phyloP scores from a whole-genome alignment of 164 flowering plant species.

The Liquidambar formosana region DNA sequence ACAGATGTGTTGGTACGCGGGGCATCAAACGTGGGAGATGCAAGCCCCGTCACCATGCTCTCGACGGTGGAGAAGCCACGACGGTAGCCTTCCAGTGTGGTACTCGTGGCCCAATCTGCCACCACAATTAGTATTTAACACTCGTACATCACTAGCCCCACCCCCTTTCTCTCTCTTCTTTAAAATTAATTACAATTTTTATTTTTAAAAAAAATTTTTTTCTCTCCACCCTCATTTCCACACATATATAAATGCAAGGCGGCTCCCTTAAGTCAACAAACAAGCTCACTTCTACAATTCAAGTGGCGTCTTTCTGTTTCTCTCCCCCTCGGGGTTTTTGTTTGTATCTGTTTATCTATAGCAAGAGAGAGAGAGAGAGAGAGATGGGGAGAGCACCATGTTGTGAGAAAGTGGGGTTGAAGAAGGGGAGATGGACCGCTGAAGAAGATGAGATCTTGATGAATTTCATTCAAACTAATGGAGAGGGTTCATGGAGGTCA shows the following conservation, averaged over 20 bases:
- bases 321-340: no score
- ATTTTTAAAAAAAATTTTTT: background rate
- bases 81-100: background rate
- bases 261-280: background rate
- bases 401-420: conserved; percentile 71
- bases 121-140: conserved; percentile 16
- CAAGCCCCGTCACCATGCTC: conserved; percentile 31
- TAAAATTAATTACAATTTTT: no score
- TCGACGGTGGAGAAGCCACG: conserved; percentile 47
- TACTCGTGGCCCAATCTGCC: conserved; percentile 34
- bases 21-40: conserved; percentile 36
- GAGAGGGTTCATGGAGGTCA: conserved; percentile 75
- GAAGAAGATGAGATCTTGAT: conserved; percentile 60
- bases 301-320: background rate
- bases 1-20: background rate
- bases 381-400: conserved; percentile 79
- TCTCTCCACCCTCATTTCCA: background rate
- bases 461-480: conserved; percentile 56
- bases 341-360: no score
- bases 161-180: background rate
- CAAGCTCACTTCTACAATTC: background rate
- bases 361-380: background rate
- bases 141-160: background rate
- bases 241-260: background rate
- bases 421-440: conserved; percentile 64